phyloP scores from a whole-genome alignment of 805 yeast species.

The Sungouiella blattae region DNA sequence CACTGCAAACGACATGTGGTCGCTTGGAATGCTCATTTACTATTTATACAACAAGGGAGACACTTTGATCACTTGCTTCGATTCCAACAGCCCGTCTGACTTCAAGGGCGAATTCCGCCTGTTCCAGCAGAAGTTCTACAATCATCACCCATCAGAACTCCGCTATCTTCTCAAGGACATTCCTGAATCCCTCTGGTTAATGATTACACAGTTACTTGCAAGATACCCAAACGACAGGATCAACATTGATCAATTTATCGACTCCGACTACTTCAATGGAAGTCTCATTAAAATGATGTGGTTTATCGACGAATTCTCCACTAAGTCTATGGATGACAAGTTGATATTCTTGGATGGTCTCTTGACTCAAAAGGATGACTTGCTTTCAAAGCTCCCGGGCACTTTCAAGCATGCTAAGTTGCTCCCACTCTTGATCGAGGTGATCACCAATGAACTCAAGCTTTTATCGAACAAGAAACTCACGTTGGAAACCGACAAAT shows the following conservation, averaged over 20 bases:
- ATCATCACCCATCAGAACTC: conserved; percentile 30
- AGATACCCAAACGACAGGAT: conserved; percentile 56
- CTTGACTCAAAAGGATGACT: conserved; percentile 20
- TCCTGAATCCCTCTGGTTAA: conserved; percentile 52
- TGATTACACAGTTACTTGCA: conserved; percentile 52
- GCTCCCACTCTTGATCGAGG: conserved; percentile 61
- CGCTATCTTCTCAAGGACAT: conserved; percentile 50
- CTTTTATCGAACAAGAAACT: conserved; percentile 16
- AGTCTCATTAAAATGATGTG: conserved; percentile 77
- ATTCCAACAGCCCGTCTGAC: conserved; percentile 52
- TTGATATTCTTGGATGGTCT: conserved; percentile 66
- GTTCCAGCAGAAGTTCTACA: conserved; percentile 44
- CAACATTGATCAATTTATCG: conserved; percentile 63
- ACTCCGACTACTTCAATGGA: conserved; percentile 74
- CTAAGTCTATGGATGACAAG: conserved; percentile 67
- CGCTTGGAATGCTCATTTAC: conserved; percentile 74
- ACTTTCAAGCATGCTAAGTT: conserved; percentile 63
- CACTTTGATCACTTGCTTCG: conserved; percentile 38
- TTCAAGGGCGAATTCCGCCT: conserved; percentile 54
- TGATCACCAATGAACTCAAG: conserved; percentile 40
- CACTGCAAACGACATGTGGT: conserved; percentile 75
- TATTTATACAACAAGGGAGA: conserved; percentile 61
- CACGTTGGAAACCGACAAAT: conserved; percentile 30
- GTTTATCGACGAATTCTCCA: conserved; percentile 78
- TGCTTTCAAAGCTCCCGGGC: conserved; percentile 35